These are phyloP conservation scores for Irpex rosettiformis DNA, from an alignment of 1,284 basidiomycete genomes.

Conservation along the genomic window DNA sequence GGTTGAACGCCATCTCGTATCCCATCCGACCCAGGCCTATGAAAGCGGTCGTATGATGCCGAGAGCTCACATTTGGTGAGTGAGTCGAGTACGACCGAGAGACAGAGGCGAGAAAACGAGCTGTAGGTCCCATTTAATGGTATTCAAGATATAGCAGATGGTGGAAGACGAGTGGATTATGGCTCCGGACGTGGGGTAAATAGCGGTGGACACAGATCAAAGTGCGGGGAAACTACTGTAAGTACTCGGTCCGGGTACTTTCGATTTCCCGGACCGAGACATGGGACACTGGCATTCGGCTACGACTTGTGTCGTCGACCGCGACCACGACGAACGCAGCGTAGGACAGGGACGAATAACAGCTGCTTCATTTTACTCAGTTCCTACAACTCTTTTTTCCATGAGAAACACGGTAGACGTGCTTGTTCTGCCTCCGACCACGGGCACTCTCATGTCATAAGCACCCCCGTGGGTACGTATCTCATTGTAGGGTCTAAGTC, in stretches of 20 bases:
- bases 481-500: constrained; percentile 1
- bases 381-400: too few species aligned
- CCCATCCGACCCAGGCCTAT: constrained; percentile 85
- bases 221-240: constrained; percentile 5
- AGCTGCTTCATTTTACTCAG: too few species aligned
- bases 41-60: constrained; percentile 62
- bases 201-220: too few species aligned
- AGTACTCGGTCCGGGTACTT: too few species aligned
- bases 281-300: too few species aligned
- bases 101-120: constrained; percentile 22
- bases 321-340: too few species aligned
- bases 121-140: constrained; percentile 26
- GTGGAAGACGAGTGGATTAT: not conserved
- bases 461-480: not conserved
- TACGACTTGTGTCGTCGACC: too few species aligned
- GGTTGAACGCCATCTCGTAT: constrained; percentile 79
- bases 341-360: too few species aligned
- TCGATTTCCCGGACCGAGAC: too few species aligned
- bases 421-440: too few species aligned
- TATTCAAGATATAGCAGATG: not conserved
- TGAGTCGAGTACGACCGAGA: constrained; percentile 13
- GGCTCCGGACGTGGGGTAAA: not conserved
- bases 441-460: too few species aligned
- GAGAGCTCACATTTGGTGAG: constrained; percentile 19
- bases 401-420: too few species aligned